Percentiles rank a stretch among this genome's conserved stretches.
Evolutionary conservation across 345 rosid genomes (phyloP).

Genomic region (Eucalyptus cloeziana): DNA sequence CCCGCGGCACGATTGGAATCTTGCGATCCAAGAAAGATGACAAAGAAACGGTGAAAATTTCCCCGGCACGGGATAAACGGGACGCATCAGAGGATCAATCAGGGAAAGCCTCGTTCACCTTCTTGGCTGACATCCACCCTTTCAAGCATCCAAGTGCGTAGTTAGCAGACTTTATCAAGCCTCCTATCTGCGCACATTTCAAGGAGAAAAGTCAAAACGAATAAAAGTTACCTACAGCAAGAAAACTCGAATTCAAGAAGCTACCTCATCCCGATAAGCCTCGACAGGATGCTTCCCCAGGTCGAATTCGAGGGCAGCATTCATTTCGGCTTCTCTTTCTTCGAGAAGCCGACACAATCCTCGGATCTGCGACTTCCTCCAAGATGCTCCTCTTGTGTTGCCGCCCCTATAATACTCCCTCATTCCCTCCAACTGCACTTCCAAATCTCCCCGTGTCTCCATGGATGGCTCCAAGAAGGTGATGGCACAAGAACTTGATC

Average conservation of each 20-base stretch:
- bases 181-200: conserved; percentile 31
- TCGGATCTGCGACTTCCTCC: conserved; percentile 49
- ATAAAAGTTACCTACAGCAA: neutral
- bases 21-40: neutral
- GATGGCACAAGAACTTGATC: neutral
- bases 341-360: conserved; percentile 22
- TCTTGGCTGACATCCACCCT: conserved; percentile 39
- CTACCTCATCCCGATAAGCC: conserved; percentile 53
- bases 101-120: conserved; percentile 10
- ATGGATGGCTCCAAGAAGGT: neutral
- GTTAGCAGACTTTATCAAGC: conserved; percentile 21
- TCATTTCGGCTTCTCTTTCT: conserved; percentile 25
- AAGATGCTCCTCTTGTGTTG: conserved; percentile 23
- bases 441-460: neutral
- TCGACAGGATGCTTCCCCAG: conserved; percentile 54
- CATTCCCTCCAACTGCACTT: conserved; percentile 8
- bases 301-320: conserved; percentile 26
- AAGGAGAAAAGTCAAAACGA: neutral
- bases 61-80: neutral
- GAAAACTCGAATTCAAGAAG: neutral
- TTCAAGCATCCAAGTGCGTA: conserved; percentile 19
- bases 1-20: neutral
- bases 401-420: conserved; percentile 33
- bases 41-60: neutral
- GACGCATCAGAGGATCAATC: neutral